Percentiles rank a stretch among this genome's conserved stretches.
phyloP scores from a whole-genome alignment of 2,329 filamentous ascomycete species.

The Trichoderma sp. region DNA sequence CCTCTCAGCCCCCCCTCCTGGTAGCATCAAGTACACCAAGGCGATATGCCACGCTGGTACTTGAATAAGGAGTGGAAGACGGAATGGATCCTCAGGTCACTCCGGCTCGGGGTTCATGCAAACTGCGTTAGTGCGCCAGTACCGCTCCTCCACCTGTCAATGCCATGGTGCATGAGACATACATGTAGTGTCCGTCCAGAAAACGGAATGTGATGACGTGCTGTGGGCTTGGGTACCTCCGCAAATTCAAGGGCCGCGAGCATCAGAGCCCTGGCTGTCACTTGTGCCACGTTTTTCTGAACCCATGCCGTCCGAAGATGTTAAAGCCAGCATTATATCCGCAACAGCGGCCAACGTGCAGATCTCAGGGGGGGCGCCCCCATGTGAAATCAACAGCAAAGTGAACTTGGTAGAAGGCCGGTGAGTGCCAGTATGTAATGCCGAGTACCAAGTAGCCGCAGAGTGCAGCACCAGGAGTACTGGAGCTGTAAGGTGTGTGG shows the following conservation, averaged over 20 bases:
- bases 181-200: not conserved
- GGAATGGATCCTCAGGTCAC: not conserved
- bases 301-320: not conserved
- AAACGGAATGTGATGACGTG: slow-evolving; percentile 19
- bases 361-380: not conserved
- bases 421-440: not conserved
- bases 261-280: slow-evolving; percentile 9
- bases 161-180: slow-evolving; percentile 5
- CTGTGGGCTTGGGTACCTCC: slow-evolving; percentile 13
- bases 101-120: slow-evolving; percentile 14
- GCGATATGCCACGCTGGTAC: not conserved
- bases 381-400: not conserved
- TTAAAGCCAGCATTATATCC: slow-evolving; percentile 19
- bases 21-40: not conserved
- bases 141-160: slow-evolving; percentile 21
- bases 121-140: not conserved
- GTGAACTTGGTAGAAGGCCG: not conserved
- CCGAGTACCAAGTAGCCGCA: no score
- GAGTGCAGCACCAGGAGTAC: not conserved
- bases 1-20: not conserved
- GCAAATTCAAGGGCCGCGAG: not conserved
- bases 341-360: not conserved
- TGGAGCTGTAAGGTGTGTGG: not conserved
- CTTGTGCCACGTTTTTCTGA: slow-evolving; percentile 26
- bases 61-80: no score